Percentiles rank a stretch among this genome's conserved stretches.
Conservation (phyloP, 306 rosid species). For the Prunus mume region DNA sequence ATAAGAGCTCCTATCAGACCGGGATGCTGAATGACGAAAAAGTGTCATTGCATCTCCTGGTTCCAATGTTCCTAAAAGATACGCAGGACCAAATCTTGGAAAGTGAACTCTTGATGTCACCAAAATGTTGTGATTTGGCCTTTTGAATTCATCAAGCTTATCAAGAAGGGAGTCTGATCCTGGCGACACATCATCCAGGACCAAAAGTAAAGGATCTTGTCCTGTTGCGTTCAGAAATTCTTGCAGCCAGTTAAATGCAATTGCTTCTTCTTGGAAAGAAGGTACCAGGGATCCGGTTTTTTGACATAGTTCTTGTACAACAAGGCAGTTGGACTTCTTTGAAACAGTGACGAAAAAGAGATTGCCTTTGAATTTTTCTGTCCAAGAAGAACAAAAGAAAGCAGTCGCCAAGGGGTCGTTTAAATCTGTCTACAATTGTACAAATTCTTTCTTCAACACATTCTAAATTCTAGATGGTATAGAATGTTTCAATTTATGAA, state of each 20-base stretch:
- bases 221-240: neutral
- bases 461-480: too few relatives aligned
- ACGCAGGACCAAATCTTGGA: conserved; percentile 15
- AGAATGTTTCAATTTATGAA: neutral
- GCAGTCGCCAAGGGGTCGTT: neutral
- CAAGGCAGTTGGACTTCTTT: conserved; percentile 28
- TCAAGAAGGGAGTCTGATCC: conserved; percentile 21
- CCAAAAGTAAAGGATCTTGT: conserved; percentile 1
- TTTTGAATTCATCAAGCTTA: conserved; percentile 22
- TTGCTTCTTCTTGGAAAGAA: conserved; percentile 33
- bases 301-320: conserved; percentile 34
- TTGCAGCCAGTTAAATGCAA: conserved; percentile 8
- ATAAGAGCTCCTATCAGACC: conserved; percentile 8
- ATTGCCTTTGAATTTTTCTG: conserved; percentile 44
- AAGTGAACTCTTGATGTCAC: conserved; percentile 20
- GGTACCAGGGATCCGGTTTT: conserved; percentile 19
- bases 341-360: conserved; percentile 45
- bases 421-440: neutral
- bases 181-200: conserved; percentile 13
- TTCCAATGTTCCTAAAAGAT: conserved; percentile 32
- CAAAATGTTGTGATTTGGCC: conserved; percentile 34
- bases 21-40: conserved; percentile 32
- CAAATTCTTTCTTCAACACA: neutral
- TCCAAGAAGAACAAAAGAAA: conserved; percentile 9
- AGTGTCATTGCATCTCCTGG: conserved; percentile 33